phyloP scores from a whole-genome alignment of 192 early-diverging fungal genomes.

The Gigaspora rosea region DNA sequence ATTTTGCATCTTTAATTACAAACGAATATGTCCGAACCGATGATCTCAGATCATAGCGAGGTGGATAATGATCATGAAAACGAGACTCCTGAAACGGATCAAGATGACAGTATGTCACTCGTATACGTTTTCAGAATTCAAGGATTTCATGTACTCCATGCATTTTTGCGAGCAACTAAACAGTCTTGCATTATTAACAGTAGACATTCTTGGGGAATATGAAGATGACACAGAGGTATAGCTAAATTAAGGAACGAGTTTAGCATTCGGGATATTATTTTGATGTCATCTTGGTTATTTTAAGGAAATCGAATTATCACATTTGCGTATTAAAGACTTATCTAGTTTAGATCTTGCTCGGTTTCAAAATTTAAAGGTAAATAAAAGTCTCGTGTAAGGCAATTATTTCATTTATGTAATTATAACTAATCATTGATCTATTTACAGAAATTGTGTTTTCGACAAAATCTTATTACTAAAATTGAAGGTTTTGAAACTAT shows the following conservation, averaged over 20 bases:
- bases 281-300: not conserved
- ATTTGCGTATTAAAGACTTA: conserved; percentile 62
- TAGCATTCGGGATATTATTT: not conserved
- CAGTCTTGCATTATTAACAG: not conserved
- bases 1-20: no score
- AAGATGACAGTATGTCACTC: no score
- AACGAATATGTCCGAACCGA: no score
- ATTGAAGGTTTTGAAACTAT: conserved; percentile 63
- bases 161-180: no score
- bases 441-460: conserved; percentile 63
- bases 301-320: conserved; percentile 70
- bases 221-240: conserved; percentile 5
- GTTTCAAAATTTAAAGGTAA: conserved; percentile 69
- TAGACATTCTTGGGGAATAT: not conserved
- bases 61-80: no score
- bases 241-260: not conserved
- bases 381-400: not conserved
- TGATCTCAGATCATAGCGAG: no score
- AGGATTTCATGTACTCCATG: no score
- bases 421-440: not conserved
- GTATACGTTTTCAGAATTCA: no score
- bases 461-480: conserved; percentile 82
- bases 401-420: not conserved
- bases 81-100: no score
- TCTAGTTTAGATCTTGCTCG: conserved; percentile 55